These are phyloP conservation scores for Hysterium pulicare DNA, from an alignment of 2,329 filamentous ascomycete species.

Conservation along the genomic window DNA sequence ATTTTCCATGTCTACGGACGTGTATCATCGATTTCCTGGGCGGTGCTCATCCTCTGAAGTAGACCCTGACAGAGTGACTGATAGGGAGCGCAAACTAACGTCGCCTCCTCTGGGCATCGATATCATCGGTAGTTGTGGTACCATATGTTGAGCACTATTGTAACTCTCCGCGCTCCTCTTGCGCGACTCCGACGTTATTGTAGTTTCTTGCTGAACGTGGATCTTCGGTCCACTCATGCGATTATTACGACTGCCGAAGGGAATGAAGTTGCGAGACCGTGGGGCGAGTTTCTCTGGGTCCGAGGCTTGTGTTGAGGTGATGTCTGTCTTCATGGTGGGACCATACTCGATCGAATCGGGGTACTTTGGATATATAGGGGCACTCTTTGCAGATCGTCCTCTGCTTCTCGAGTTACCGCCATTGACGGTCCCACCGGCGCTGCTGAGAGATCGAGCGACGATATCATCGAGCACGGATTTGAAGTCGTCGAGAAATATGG, in stretches of 20 bases:
- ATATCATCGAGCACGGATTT: slow-evolving; percentile 35
- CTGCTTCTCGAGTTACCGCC: slow-evolving; percentile 7
- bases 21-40: no score
- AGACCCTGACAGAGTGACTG: no score
- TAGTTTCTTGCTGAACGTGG: slow-evolving; percentile 21
- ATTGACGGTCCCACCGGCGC: slow-evolving; percentile 10
- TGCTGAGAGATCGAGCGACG: slow-evolving; percentile 22
- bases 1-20: no score
- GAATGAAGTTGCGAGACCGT: slow-evolving; percentile 12
- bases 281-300: background rate
- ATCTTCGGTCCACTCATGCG: slow-evolving; percentile 17
- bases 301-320: slow-evolving; percentile 7
- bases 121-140: no score
- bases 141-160: slow-evolving; percentile 16
- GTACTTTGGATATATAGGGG: slow-evolving; percentile 5
- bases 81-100: no score
- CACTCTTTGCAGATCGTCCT: slow-evolving; percentile 12
- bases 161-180: slow-evolving; percentile 19
- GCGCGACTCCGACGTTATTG: slow-evolving; percentile 15
- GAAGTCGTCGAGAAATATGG: slow-evolving; percentile 36
- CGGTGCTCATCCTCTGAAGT: no score
- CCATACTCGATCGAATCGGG: slow-evolving; percentile 9
- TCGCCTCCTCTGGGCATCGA: no score
- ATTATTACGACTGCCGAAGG: slow-evolving; percentile 10
- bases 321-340: slow-evolving; percentile 9